Evolutionary conservation across 169 alveolate species (phyloP), one percentile per base, ranked within the genome.

Genomic region (Cystoisospora suis): DNA sequence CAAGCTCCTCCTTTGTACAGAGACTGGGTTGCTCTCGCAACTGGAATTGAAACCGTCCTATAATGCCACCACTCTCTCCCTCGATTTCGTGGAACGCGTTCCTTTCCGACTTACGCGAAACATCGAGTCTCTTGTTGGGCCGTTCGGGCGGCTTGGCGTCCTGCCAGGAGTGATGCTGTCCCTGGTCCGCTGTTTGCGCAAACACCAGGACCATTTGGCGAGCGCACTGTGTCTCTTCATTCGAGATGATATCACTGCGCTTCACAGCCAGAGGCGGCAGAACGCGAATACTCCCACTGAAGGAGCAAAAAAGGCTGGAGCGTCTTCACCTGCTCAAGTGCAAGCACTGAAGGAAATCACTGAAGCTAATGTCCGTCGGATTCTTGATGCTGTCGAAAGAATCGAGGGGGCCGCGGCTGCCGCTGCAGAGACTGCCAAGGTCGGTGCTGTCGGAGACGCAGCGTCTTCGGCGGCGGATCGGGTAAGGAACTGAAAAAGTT

Each of bases 121-220:
- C 90, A 94, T 96, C 75, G 95, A 95, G 83, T 42, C 86, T 44
- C 56, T 95, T 85, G 95, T 95, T 56, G 98, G 97, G 4, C 96
- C 97, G 27, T 93, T 90, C 45, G 97, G 98, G 6, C 94, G 96
- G 53, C 93, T 93, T 56, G 98, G 98, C 44, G 77, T 95, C 38
- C 95, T 96, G 81, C 98, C 98, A 0, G 97, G 96, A 2, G 96
- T 94, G 1, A 96, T 96, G 95, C 94, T 91, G 81, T 90, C 97
- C 75, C 70, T 96, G 29, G 90, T 93, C 45, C 77, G 92, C n/a
- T 94, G 96, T 53, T 87, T 96, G 7, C 97, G 96, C 56, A 72
- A 94, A 46, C 93, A 94, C 81, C 93, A 95, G 80, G 86, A 93
- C 58, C 97, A 95, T 86, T 88, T 96, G 32, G 79, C 92, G 69